Conservation (phyloP, 1,284 basidiomycete genomes). For the Microbotryomycetes sp. region DNA sequence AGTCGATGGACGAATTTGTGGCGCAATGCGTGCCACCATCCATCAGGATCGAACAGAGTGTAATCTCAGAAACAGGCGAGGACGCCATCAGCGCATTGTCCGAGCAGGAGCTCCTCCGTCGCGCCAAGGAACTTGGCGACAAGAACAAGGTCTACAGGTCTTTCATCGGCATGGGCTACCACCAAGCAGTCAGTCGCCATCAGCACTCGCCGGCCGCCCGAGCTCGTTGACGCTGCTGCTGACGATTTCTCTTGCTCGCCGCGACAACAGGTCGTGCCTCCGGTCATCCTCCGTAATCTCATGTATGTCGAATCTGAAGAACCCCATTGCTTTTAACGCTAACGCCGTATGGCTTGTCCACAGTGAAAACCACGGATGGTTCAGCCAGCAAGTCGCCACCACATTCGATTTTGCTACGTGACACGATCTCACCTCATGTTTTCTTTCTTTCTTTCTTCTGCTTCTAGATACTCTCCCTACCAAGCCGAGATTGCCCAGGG, state of each 20-base stretch:
- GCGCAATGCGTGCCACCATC: constrained; percentile 66
- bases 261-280: constrained; percentile 61
- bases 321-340: too few species aligned
- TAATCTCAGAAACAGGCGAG: constrained; percentile 53
- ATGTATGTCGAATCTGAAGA: too few species aligned
- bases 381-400: constrained; percentile 57
- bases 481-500: constrained; percentile 92
- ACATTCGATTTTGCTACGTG: too few species aligned
- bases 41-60: constrained; percentile 61
- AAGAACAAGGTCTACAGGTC: constrained; percentile 79
- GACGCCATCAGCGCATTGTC: constrained; percentile 61
- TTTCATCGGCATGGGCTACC: constrained; percentile 98
- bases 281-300: constrained; percentile 86
- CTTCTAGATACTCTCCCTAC: constrained; percentile 42
- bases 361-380: constrained; percentile 96
- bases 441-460: background rate
- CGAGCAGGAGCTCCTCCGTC: constrained; percentile 73
- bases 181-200: constrained; percentile 53
- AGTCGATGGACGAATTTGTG: constrained; percentile 79
- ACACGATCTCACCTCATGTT: background rate
- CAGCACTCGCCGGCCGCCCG: background rate
- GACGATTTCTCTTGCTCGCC: background rate
- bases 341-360: too few species aligned
- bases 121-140: constrained; percentile 66
- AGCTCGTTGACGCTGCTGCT: background rate